Conservation (phyloP, 2,329 filamentous ascomycete species). For the Xylaria hypoxylon region DNA sequence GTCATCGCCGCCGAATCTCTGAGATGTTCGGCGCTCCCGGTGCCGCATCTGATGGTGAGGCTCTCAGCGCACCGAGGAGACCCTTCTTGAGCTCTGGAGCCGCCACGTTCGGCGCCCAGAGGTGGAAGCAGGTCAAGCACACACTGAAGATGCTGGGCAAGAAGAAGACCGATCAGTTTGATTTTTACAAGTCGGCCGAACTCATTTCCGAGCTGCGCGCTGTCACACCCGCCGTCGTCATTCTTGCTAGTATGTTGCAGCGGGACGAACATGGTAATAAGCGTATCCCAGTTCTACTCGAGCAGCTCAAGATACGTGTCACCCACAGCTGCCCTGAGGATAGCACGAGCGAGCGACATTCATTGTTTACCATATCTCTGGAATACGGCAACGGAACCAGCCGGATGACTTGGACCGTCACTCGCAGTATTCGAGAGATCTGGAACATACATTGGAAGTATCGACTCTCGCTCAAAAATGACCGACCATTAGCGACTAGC, state of each 20-base stretch:
- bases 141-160: constrained; percentile 79
- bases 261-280: constrained; percentile 96
- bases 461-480: constrained; percentile 85
- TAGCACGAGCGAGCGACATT: constrained; percentile 75
- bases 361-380: constrained; percentile 89
- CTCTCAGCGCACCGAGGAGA: constrained; percentile 63
- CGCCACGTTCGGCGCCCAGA: constrained; percentile 79
- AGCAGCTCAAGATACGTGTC: constrained; percentile 91
- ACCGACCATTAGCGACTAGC: constrained; percentile 80
- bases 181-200: constrained; percentile 95
- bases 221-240: constrained; percentile 90
- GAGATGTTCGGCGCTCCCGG: constrained; percentile 69
- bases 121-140: constrained; percentile 94
- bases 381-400: constrained; percentile 97
- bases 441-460: constrained; percentile 94
- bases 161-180: constrained; percentile 87
- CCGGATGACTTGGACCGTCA: constrained; percentile 95
- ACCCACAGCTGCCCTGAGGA: constrained; percentile 80
- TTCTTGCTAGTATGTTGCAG: constrained; percentile 97
- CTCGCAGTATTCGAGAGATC: constrained; percentile 88
- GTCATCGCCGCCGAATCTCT: constrained; percentile 74
- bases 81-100: constrained; percentile 73
- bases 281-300: constrained; percentile 91
- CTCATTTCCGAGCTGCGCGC: constrained; percentile 95
- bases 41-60: constrained; percentile 73